Evolutionary conservation across 345 rosid genomes (phyloP).

Genomic region (Eucalyptus erythrocorys): DNA sequence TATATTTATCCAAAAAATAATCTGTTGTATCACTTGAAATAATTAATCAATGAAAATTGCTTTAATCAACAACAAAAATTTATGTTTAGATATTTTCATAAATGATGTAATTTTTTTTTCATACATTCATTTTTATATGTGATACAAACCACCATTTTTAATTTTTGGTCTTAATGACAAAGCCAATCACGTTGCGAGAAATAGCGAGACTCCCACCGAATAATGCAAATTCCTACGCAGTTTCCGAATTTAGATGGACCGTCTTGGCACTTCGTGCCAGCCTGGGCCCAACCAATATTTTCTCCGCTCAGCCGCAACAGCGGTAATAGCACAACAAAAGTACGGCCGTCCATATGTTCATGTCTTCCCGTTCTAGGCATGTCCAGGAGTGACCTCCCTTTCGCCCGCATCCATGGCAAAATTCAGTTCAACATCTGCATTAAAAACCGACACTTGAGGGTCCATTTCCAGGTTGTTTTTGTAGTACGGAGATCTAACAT

Average conservation of each 20-base stretch:
- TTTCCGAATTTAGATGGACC: not conserved
- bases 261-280: not conserved
- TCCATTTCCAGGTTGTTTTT: not conserved
- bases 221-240: too few species aligned
- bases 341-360: not conserved
- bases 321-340: not conserved
- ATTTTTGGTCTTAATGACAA: not conserved
- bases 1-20: too few species aligned
- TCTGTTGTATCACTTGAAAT: rapidly evolving
- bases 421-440: not conserved
- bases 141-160: too few species aligned
- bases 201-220: rapidly evolving
- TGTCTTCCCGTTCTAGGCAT: not conserved
- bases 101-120: too few species aligned
- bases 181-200: not conserved
- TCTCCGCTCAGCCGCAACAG: not conserved
- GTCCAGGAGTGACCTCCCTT: not conserved
- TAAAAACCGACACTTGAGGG: not conserved
- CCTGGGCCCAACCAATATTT: not conserved
- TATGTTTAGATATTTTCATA: rapidly evolving
- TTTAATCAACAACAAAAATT: too few species aligned
- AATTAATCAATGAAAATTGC: too few species aligned
- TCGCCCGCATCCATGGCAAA: not conserved
- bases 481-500: not conserved
- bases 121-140: too few species aligned